These are phyloP conservation scores for Entomortierella chlamydospora DNA, from an alignment of 192 early-diverging fungal species.

Conservation along the genomic window DNA sequence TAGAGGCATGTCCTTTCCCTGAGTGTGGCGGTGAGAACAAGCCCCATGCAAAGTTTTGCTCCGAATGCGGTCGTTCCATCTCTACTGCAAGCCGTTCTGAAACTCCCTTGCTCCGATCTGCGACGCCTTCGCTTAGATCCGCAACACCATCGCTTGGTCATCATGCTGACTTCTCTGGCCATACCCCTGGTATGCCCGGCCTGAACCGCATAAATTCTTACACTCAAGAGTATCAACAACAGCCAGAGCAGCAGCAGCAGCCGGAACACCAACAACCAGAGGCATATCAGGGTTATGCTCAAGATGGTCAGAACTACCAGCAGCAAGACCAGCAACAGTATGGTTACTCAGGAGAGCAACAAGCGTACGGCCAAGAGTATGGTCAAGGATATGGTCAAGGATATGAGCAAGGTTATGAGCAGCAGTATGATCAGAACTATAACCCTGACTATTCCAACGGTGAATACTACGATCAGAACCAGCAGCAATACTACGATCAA, in stretches of 20 bases:
- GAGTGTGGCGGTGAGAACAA: slow-evolving; percentile 67
- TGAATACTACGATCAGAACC: slow-evolving; percentile 40
- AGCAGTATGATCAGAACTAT: slow-evolving; percentile 32
- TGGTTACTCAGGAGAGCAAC: slow-evolving; percentile 8
- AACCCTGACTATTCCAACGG: slow-evolving; percentile 30
- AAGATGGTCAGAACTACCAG: slow-evolving; percentile 6
- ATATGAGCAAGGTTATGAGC: slow-evolving; percentile 33
- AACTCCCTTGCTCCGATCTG: slow-evolving; percentile 46
- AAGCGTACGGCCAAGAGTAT: not conserved
- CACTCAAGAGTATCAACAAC: slow-evolving; percentile 27
- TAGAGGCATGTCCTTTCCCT: slow-evolving; percentile 57
- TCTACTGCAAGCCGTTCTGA: slow-evolving; percentile 49
- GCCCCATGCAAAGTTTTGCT: slow-evolving; percentile 66
- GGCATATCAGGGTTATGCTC: slow-evolving; percentile 1
- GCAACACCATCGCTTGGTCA: slow-evolving; percentile 53
- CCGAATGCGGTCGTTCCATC: slow-evolving; percentile 67
- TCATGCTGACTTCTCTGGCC: slow-evolving; percentile 20
- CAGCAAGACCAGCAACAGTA: slow-evolving; percentile 20
- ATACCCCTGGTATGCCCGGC: slow-evolving; percentile 28
- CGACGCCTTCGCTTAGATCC: slow-evolving; percentile 1
- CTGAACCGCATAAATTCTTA: slow-evolving; percentile 39
- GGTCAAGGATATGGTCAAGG: slow-evolving; percentile 9
- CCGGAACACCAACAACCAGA: slow-evolving; percentile 2
- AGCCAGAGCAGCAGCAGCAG: not conserved
- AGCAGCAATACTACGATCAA: slow-evolving; percentile 35